phyloP scores from a whole-genome alignment of 768 basidiomycete species.

The Mycena olivaceomarginata region DNA sequence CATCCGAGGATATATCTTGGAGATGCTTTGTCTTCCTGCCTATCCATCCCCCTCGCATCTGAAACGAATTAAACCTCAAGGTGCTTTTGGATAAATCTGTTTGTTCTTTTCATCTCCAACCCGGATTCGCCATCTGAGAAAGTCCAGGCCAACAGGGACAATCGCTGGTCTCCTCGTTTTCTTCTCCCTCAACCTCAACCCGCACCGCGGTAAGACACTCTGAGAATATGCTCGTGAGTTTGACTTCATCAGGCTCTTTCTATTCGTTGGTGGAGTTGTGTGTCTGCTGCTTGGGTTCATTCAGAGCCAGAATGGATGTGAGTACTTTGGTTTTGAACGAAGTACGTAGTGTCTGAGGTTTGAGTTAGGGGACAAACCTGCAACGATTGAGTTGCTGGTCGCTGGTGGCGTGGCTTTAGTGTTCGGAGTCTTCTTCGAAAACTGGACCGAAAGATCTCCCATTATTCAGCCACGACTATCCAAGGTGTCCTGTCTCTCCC shows the following conservation, averaged over 20 bases:
- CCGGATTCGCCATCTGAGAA: neutral
- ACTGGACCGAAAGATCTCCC: slow-evolving; percentile 76
- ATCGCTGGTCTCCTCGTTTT: slow-evolving; percentile 77
- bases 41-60: slow-evolving; percentile 47
- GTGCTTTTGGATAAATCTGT: slow-evolving; percentile 67
- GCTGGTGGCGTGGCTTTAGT: slow-evolving; percentile 74
- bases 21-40: slow-evolving; percentile 65
- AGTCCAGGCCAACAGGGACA: slow-evolving; percentile 83
- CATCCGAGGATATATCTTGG: slow-evolving; percentile 71
- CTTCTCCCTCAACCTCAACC: slow-evolving; percentile 86
- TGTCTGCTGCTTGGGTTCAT: slow-evolving; percentile 84
- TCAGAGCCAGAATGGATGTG: slow-evolving; percentile 60
- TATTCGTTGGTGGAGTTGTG: slow-evolving; percentile 77
- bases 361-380: slow-evolving; percentile 69
- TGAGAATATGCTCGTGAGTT: slow-evolving; percentile 75
- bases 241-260: no score
- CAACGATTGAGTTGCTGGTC: slow-evolving; percentile 77
- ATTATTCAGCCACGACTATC: slow-evolving; percentile 87
- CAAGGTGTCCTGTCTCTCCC: slow-evolving; percentile 61
- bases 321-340: slow-evolving; percentile 42
- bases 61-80: no score
- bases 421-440: slow-evolving; percentile 73
- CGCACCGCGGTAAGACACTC: slow-evolving; percentile 76
- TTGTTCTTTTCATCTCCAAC: neutral
- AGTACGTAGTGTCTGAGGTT: neutral